A percentile compares a stretch with the other conserved stretches of the same genome.
These are phyloP conservation scores for Saraca asoca DNA, from an alignment of 331 rosid genomes.

Conservation along the genomic window DNA sequence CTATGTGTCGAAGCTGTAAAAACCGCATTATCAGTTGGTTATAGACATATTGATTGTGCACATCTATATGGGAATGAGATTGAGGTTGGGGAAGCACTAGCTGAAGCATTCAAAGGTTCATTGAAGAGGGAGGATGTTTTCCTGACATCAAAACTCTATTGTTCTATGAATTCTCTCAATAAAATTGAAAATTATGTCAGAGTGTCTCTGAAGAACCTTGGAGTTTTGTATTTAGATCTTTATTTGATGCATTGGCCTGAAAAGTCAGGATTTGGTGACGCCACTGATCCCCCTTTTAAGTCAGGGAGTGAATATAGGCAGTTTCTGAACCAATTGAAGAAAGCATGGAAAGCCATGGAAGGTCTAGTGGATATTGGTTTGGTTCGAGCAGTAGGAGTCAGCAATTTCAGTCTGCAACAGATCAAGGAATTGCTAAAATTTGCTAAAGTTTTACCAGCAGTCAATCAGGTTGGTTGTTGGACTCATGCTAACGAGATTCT, in stretches of 20 bases:
- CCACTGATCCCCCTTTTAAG: slow-evolving; percentile 54
- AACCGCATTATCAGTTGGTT: slow-evolving; percentile 52
- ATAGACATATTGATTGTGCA: slow-evolving; percentile 54
- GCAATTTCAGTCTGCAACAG: slow-evolving; percentile 51
- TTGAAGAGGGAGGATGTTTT: slow-evolving; percentile 50
- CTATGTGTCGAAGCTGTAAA: slow-evolving; percentile 53
- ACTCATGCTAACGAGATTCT: neutral
- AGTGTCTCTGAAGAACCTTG: slow-evolving; percentile 55
- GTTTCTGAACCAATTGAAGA: slow-evolving; percentile 48
- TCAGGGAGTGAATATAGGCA: slow-evolving; percentile 53
- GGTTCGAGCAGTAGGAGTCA: slow-evolving; percentile 53
- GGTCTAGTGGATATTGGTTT: slow-evolving; percentile 49
- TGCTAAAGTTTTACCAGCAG: slow-evolving; percentile 52
- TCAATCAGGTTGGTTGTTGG: slow-evolving; percentile 44
- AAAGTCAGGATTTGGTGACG: slow-evolving; percentile 51
- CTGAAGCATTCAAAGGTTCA: slow-evolving; percentile 46
- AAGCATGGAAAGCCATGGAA: slow-evolving; percentile 59
- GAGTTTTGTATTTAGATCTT: slow-evolving; percentile 51
- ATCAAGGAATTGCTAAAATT: slow-evolving; percentile 52
- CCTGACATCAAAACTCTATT: slow-evolving; percentile 52
- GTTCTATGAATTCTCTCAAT: slow-evolving; percentile 54
- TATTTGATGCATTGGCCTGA: slow-evolving; percentile 61
- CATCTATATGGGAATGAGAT: slow-evolving; percentile 54
- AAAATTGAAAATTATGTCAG: slow-evolving; percentile 52
- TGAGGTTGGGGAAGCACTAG: slow-evolving; percentile 53